Base-by-base conservation (phyloP, 768 basidiomycete species). In the Rhodotorula babjevae region DNA sequence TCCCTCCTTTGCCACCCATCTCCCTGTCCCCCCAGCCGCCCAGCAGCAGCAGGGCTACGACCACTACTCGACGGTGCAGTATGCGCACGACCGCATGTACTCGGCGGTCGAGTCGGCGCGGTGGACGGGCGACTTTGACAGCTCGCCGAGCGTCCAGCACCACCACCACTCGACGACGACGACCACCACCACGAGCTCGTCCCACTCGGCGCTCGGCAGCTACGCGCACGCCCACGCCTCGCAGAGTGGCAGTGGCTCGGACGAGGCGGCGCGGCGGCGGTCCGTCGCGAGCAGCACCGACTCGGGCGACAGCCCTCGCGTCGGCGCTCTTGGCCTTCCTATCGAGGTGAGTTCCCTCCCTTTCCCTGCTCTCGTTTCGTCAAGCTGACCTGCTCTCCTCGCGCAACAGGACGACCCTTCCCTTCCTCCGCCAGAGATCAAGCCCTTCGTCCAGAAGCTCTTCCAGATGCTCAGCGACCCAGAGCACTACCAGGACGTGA, bases 391-490 rank as follows among this genome's bases (percentile, higher is more conserved):
- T 7, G 19, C 23, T 36, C 5, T 36, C 9, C 40, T 10, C 16
- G 6, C 12, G 3, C 31, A 9, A 36, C 61, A 31, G 23, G 31
- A 18, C 21, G 31, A 49, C 7, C n/a, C 29, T 12, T 49, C 49
- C 3, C 6, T 16, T 0, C n/a, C 44, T 9, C 57, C 46, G 8
- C 27, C 21, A 1, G 49, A 49, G 49, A 31, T 68, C 53, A 68
- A 68, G 52, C 61, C 68, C 21, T 69, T 69, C 29, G 58, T 69
- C 16, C 55, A 64, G 27, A 69, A 69, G 56, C 56, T 69, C 2
- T 69, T n/a, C 47, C n/a, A 23, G 25, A 52, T 67, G 29, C 62
- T 63, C 1, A 23, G 65, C 31, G 50, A 47, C 27, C 65, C 70
- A 3, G 33, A 23, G 11, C 23, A 29, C 3, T 62, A 52, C 62